Percentiles rank a stretch among this genome's conserved stretches.
These are phyloP conservation scores for Solanum hybrid DNA, from an alignment of 305 asterid genomes.

Conservation along the genomic window DNA sequence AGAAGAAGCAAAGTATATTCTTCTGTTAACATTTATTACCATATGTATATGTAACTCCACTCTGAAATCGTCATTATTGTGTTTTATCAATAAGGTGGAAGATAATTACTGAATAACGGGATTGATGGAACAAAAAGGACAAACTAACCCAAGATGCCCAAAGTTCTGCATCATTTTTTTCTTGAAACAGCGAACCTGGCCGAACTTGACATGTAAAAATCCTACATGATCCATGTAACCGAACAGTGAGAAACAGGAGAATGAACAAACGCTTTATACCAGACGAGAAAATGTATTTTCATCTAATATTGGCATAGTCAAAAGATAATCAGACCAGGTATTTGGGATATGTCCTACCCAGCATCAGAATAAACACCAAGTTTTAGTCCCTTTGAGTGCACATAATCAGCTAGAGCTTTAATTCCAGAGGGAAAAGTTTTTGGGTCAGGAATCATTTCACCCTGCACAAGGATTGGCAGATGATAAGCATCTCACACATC, in stretches of 20 bases:
- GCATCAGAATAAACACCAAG: slow-evolving; percentile 96
- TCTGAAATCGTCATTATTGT: neutral
- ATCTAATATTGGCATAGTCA: neutral
- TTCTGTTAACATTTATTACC: neutral
- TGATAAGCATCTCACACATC: neutral
- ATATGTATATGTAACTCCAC: neutral
- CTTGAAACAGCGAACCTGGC: slow-evolving; percentile 88
- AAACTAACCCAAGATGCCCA: slow-evolving; percentile 91
- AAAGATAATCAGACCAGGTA: slow-evolving; percentile 5
- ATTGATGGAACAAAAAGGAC: neutral
- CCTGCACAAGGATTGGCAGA: slow-evolving; percentile 34
- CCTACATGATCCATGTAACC: slow-evolving; percentile 26
- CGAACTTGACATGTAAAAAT: slow-evolving; percentile 78
- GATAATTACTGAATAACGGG: neutral
- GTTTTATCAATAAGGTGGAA: neutral
- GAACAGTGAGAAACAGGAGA: neutral
- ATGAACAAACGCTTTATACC: neutral
- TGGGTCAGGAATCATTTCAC: slow-evolving; percentile 54
- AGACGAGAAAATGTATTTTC: neutral
- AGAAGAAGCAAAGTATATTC: neutral
- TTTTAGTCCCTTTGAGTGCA: slow-evolving; percentile 82
- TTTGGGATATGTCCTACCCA: slow-evolving; percentile 47
- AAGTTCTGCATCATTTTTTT: slow-evolving; percentile 65
- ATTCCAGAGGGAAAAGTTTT: slow-evolving; percentile 80
- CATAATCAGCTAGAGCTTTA: slow-evolving; percentile 77